Evolutionary conservation across 2,329 filamentous ascomycete species (phyloP).

Genomic region (Aaosphaeria pasadenensis): DNA sequence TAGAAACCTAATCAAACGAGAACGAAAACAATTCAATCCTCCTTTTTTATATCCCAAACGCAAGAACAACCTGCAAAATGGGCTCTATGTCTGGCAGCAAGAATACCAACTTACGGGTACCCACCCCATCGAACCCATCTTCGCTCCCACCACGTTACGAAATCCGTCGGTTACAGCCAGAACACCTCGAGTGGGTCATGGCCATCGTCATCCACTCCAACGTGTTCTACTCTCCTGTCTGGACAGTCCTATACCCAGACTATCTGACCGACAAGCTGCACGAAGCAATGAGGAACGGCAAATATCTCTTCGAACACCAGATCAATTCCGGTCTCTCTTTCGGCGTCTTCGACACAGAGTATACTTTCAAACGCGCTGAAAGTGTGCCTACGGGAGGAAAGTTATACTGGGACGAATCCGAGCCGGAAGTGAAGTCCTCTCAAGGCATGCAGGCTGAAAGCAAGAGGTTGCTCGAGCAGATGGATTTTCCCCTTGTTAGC

Average conservation of each 20-base stretch:
- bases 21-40: too few relatives aligned
- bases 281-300: slow-evolving; percentile 1
- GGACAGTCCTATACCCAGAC: slow-evolving; percentile 22
- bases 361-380: slow-evolving; percentile 31
- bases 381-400: slow-evolving; percentile 22
- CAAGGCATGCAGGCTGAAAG: slow-evolving; percentile 18
- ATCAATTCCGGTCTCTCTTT: slow-evolving; percentile 33
- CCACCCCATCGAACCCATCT: slow-evolving; percentile 21
- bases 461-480: slow-evolving; percentile 23
- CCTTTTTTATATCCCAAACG: too few relatives aligned
- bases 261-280: slow-evolving; percentile 13
- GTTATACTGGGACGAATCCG: slow-evolving; percentile 22
- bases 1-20: too few relatives aligned
- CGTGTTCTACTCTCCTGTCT: slow-evolving; percentile 26
- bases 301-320: slow-evolving; percentile 33
- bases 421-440: slow-evolving; percentile 12
- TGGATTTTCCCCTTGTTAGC: slow-evolving; percentile 41
- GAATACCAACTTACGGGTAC: slow-evolving; percentile 17
- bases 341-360: slow-evolving; percentile 41
- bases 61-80: too few relatives aligned
- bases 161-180: slow-evolving; percentile 24
- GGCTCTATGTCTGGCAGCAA: too few relatives aligned
- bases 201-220: slow-evolving; percentile 33
- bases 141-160: slow-evolving; percentile 27
- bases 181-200: slow-evolving; percentile 24